Conservation (phyloP, 2,329 filamentous ascomycete genomes). For the Cladorrhinum sp. region DNA sequence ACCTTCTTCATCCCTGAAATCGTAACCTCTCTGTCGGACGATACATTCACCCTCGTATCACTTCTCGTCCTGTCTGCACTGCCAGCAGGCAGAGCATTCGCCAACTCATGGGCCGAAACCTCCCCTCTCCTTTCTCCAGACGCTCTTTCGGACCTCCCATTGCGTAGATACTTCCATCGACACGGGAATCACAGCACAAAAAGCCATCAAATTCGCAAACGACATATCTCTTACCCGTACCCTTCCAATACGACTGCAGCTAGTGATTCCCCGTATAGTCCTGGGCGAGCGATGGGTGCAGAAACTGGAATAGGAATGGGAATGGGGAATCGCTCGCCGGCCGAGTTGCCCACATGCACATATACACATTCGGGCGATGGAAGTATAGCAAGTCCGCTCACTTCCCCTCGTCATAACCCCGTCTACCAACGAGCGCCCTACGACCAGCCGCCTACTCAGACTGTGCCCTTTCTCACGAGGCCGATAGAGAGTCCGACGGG, state of each 20-base stretch:
- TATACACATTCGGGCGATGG: too few species aligned
- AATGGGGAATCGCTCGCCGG: too few species aligned
- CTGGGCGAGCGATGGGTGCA: neutral
- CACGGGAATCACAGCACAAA: conserved; percentile 9
- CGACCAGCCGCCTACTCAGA: too few species aligned
- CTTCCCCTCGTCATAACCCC: conserved; percentile 17
- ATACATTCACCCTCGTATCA: conserved; percentile 39
- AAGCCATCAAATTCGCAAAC: conserved; percentile 8
- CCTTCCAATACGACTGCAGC: conserved; percentile 8
- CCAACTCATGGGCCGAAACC: conserved; percentile 39
- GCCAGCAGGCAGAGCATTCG: conserved; percentile 41
- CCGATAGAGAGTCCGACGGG: neutral
- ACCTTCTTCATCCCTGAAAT: conserved; percentile 38
- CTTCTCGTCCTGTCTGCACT: conserved; percentile 36
- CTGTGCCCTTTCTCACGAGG: too few species aligned
- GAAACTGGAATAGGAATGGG: too few species aligned
- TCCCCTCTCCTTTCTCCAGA: conserved; percentile 28
- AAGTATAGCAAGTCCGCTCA: conserved; percentile 6
- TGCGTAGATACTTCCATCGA: conserved; percentile 7
- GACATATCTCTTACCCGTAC: conserved; percentile 14
- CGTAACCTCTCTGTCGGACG: conserved; percentile 40
- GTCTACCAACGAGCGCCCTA: conserved; percentile 20
- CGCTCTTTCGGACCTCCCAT: conserved; percentile 10
- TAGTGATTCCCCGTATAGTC: neutral
- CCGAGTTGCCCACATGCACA: neutral